A percentile compares a stretch with the other conserved stretches of the same genome.
phyloP scores from a whole-genome alignment of 805 yeast genomes.

The Ogataea allantospora region DNA sequence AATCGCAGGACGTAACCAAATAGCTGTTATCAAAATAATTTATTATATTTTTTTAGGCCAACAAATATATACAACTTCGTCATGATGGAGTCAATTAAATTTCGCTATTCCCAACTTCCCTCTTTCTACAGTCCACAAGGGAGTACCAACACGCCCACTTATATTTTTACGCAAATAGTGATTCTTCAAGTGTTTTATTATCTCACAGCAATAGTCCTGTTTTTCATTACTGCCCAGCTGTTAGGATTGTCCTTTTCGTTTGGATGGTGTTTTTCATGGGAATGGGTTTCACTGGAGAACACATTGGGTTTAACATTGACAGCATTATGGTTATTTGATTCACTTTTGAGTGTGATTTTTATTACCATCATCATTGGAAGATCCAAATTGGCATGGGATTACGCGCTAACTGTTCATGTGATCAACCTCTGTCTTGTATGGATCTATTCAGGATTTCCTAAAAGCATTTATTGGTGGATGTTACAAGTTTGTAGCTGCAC shows the following conservation, averaged over 20 bases:
- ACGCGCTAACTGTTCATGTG: slow-evolving; percentile 89
- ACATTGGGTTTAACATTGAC: slow-evolving; percentile 77
- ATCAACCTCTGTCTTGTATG: slow-evolving; percentile 71
- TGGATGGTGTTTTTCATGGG: slow-evolving; percentile 81
- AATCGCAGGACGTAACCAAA: slow-evolving; percentile 4
- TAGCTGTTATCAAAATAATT: slow-evolving; percentile 1
- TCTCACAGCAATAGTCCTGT: slow-evolving; percentile 62
- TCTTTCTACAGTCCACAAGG: slow-evolving; percentile 15
- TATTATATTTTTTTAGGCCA: neutral
- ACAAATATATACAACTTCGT: neutral
- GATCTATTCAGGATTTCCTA: slow-evolving; percentile 67
- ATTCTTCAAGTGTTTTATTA: slow-evolving; percentile 79
- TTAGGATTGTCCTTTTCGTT: slow-evolving; percentile 68
- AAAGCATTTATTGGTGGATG: slow-evolving; percentile 78
- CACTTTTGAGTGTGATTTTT: slow-evolving; percentile 79
- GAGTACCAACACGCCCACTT: slow-evolving; percentile 45
- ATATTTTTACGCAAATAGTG: slow-evolving; percentile 68
- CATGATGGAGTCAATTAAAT: slow-evolving; percentile 19
- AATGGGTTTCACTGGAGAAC: slow-evolving; percentile 65
- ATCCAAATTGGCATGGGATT: slow-evolving; percentile 93
- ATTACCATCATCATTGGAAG: slow-evolving; percentile 88
- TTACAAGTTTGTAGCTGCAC: slow-evolving; percentile 67
- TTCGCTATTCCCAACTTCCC: slow-evolving; percentile 17
- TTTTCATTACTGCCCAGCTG: slow-evolving; percentile 62
- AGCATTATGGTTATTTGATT: slow-evolving; percentile 76